phyloP scores from a whole-genome alignment of 768 basidiomycete genomes.

The Agaricus sinodeliciosus region DNA sequence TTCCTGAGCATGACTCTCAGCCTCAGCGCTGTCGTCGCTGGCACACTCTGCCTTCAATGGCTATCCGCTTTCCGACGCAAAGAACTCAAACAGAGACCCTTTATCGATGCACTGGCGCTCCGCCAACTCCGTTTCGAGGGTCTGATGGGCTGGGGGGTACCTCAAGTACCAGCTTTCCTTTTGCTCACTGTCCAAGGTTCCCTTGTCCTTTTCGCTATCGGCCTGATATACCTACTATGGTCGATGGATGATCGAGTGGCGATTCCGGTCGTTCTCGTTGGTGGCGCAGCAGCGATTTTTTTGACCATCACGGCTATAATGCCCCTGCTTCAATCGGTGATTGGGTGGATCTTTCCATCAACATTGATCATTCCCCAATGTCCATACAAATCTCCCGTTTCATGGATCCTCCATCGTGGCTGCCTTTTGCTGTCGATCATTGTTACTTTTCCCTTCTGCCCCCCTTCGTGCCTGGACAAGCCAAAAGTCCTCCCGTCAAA shows the following conservation, averaged over 20 bases:
- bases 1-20: slow-evolving; percentile 7
- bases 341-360: neutral
- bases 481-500: too few species aligned
- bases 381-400: slow-evolving; percentile 5
- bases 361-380: slow-evolving; percentile 2
- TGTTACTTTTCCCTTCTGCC: neutral
- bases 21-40: slow-evolving; percentile 1
- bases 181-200: slow-evolving; percentile 4
- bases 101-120: slow-evolving; percentile 2
- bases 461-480: neutral
- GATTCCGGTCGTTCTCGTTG: slow-evolving; percentile 4
- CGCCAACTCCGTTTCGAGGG: slow-evolving; percentile 9
- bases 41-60: slow-evolving; percentile 6
- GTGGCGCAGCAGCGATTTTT: neutral
- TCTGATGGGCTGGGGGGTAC: slow-evolving; percentile 1
- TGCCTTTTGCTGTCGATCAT: neutral
- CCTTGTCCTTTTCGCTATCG: slow-evolving; percentile 7
- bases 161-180: neutral
- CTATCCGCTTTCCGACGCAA: neutral
- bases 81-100: neutral
- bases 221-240: slow-evolving; percentile 6
- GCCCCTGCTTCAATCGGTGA: slow-evolving; percentile 2
- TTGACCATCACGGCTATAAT: neutral
- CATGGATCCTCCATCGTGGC: slow-evolving; percentile 5
- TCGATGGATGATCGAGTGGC: neutral